Base-by-base conservation (phyloP, 768 basidiomycete genomes). In the Panaeolus cyanescens region DNA sequence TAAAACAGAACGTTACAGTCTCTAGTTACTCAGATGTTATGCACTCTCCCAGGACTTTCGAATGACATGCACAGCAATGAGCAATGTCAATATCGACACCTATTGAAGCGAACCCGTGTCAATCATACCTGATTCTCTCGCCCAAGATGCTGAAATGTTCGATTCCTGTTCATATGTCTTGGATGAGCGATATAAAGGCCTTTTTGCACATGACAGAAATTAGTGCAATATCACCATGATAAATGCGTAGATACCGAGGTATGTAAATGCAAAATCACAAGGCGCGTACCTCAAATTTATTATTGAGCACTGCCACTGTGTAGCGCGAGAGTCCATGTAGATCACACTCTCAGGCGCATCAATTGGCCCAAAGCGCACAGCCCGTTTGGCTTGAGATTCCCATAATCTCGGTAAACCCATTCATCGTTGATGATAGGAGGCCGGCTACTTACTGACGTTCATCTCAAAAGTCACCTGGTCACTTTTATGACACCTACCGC, bases 61-160 rank as follows among this genome's bases (percentile, higher is more conserved):
- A 50, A 58, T 67, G 61, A 67, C 65, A 56, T 64, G 61, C 65
- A 67, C 65, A 67, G 65, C 63, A 67, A 50, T 50, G 39, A 10
- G 22, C 10, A 50, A n/a, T n/a, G n/a, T n/a, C n/a, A n/a, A n/a
- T n/a, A n/a, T n/a, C n/a, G n/a, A 50, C 8, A 28, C 15, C 22
- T 25, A 28, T 42, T 42, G 39, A 28, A 50, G 10, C 45, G 40
- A 42, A 42, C 20, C 7, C 25, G 7, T 50, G 45, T 50, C 45
- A 50, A 50, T 50, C 45, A 30, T 50, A 12, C 45, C 30, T 20
- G n/a, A n/a, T 40, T 20, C 39, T 20, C 39, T 40, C 15, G 7
- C 10, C 25, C 45, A 50, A 28, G 45, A 50, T 30, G 22, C 39
- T 42, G 39, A 42, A 42, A 42, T 42, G 39, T 22, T 50, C 30